Evolutionary conservation across 1,284 basidiomycete genomes (phyloP).

Genomic region (Veloporphyrellus conicus): DNA sequence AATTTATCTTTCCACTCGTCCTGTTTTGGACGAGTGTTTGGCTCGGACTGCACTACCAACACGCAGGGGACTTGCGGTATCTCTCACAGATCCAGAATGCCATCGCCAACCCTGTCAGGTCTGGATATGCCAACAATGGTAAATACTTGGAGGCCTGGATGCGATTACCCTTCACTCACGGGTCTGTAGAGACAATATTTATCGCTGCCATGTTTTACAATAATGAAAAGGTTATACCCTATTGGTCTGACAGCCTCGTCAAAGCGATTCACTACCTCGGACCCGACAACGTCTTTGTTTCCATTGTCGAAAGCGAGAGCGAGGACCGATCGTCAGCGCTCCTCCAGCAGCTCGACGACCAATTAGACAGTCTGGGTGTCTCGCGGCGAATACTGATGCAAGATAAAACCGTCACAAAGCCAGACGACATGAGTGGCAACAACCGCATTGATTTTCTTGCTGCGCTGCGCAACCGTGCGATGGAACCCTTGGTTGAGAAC

Average conservation of each 20-base stretch:
- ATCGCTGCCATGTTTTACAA: slow-evolving; percentile 42
- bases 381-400: slow-evolving; percentile 14
- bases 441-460: slow-evolving; percentile 44
- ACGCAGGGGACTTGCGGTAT: slow-evolving; percentile 16
- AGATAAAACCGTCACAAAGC: slow-evolving; percentile 12
- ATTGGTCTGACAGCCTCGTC: slow-evolving; percentile 39
- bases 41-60: slow-evolving; percentile 9
- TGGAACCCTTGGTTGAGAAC: slow-evolving; percentile 40
- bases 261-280: slow-evolving; percentile 44
- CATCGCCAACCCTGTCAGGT: slow-evolving; percentile 10
- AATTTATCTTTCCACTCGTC: slow-evolving; percentile 10
- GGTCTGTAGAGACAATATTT: slow-evolving; percentile 17
- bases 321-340: slow-evolving; percentile 32
- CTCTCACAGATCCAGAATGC: slow-evolving; percentile 14
- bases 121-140: slow-evolving; percentile 21
- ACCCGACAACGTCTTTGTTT: slow-evolving; percentile 48
- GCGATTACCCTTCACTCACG: neutral
- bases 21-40: slow-evolving; percentile 7
- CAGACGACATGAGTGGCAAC: slow-evolving; percentile 1
- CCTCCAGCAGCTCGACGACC: slow-evolving; percentile 10
- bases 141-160: neutral
- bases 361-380: slow-evolving; percentile 16
- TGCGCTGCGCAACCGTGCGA: slow-evolving; percentile 42
- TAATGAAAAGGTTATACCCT: slow-evolving; percentile 38
- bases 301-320: slow-evolving; percentile 55